phyloP scores from a whole-genome alignment of 2,329 filamentous ascomycete genomes.

The Hypomyces perniciosus region DNA sequence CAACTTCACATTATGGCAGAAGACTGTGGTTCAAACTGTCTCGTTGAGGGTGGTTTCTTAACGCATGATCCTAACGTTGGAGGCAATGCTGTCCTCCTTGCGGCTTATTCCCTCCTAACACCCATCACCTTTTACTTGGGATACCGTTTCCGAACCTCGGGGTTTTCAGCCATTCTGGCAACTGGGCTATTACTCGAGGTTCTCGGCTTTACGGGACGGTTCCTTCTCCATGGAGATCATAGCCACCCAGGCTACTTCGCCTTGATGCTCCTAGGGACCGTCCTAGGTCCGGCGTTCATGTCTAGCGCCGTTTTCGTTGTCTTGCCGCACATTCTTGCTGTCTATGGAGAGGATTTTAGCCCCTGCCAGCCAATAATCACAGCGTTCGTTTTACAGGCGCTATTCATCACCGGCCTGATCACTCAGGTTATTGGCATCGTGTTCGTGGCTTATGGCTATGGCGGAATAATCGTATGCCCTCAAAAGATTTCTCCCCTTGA shows the following conservation, averaged over 20 bases:
- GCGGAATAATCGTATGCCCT: constrained; percentile 29
- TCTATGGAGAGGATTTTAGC: constrained; percentile 41
- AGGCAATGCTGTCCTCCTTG: constrained; percentile 37
- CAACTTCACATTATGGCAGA: constrained; percentile 27
- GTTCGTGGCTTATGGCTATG: constrained; percentile 32
- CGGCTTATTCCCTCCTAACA: constrained; percentile 34
- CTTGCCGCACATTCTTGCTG: constrained; percentile 39
- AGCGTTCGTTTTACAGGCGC: constrained; percentile 27
- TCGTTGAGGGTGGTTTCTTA: constrained; percentile 32
- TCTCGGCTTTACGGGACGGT: constrained; percentile 40
- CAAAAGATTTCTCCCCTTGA: neutral
- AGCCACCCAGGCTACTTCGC: constrained; percentile 33
- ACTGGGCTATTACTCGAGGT: constrained; percentile 38
- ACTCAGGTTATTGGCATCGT: constrained; percentile 37
- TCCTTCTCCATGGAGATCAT: constrained; percentile 33
- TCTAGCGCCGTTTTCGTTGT: constrained; percentile 38
- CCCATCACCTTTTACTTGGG: constrained; percentile 33
- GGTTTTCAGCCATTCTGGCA: constrained; percentile 36
- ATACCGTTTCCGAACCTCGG: constrained; percentile 31
- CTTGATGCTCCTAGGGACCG: constrained; percentile 41
- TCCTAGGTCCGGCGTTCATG: constrained; percentile 42
- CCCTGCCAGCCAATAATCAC: constrained; percentile 30
- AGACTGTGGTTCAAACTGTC: constrained; percentile 32
- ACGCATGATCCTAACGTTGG: constrained; percentile 30
- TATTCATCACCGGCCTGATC: constrained; percentile 30